These are phyloP conservation scores for Pulicaria dysenterica DNA, from an alignment of 129 eudicot species.

Conservation along the genomic window DNA sequence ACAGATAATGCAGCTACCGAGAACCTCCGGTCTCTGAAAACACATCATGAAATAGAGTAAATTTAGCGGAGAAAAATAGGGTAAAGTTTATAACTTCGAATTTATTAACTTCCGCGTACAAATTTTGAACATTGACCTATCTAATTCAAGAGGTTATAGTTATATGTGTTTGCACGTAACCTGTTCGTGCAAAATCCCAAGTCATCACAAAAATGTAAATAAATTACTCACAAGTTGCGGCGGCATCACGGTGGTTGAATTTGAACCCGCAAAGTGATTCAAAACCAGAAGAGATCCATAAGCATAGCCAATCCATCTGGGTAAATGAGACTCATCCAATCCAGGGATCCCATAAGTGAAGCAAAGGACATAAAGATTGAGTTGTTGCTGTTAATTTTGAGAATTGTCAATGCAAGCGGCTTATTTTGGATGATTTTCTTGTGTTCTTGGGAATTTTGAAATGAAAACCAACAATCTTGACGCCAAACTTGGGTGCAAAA, in stretches of 20 bases:
- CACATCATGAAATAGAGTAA: constrained; percentile 12
- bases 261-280: constrained; percentile 72
- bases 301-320: constrained; percentile 89
- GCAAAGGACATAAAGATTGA: constrained; percentile 90
- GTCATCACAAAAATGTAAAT: background rate
- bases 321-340: constrained; percentile 85
- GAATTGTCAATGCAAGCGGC: constrained; percentile 38
- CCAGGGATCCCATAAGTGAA: constrained; percentile 90
- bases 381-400: constrained; percentile 61
- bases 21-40: constrained; percentile 69
- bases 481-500: constrained; percentile 22
- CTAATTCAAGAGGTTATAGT: background rate
- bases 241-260: constrained; percentile 47
- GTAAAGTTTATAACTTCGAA: background rate
- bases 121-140: background rate
- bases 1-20: constrained; percentile 85
- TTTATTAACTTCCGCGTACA: background rate
- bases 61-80: background rate
- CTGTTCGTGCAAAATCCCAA: constrained; percentile 24
- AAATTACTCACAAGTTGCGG: constrained; percentile 73
- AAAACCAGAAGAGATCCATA: constrained; percentile 67
- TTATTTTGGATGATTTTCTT: constrained; percentile 37
- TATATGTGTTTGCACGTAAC: constrained; percentile 2
- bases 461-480: background rate
- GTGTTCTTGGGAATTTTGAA: background rate